Evolutionary conservation across 1,284 basidiomycete genomes (phyloP).

Genomic region (Sanguinoderma infundibulare): DNA sequence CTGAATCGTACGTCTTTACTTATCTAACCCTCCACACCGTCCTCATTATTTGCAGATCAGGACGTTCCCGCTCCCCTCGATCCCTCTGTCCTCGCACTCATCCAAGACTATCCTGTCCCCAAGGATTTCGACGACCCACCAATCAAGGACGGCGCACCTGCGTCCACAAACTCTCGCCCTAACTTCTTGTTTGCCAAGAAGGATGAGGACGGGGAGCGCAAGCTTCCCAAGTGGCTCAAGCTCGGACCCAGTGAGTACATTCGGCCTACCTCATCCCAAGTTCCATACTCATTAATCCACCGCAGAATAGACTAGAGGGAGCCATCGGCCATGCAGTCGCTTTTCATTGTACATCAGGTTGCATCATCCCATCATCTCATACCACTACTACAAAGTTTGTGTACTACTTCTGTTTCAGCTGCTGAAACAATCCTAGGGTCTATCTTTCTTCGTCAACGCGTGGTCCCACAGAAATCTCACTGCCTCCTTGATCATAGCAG

Average conservation of each 20-base stretch:
- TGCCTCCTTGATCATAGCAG: slow-evolving; percentile 53
- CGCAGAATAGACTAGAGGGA: neutral
- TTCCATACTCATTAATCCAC: neutral
- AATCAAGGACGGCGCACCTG: slow-evolving; percentile 14
- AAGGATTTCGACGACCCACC: slow-evolving; percentile 38
- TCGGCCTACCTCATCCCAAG: too few relatives aligned
- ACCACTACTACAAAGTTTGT: neutral
- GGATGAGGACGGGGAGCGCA: slow-evolving; percentile 45
- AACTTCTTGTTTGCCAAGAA: slow-evolving; percentile 1
- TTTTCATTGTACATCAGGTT: slow-evolving; percentile 4
- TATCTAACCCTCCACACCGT: neutral
- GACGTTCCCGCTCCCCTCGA: slow-evolving; percentile 67
- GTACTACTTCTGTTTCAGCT: neutral
- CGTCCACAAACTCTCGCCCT: slow-evolving; percentile 30
- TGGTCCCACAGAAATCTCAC: slow-evolving; percentile 46
- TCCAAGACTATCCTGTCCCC: slow-evolving; percentile 65
- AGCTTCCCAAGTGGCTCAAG: slow-evolving; percentile 79
- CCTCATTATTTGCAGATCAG: slow-evolving; percentile 20
- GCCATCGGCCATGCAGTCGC: neutral
- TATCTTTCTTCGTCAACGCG: slow-evolving; percentile 14
- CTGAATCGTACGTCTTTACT: slow-evolving; percentile 62
- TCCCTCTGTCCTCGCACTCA: slow-evolving; percentile 55
- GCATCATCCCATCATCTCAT: neutral
- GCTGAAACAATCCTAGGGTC: neutral
- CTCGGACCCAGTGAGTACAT: slow-evolving; percentile 40